Percentiles rank a stretch among this genome's conserved stretches.
These are phyloP conservation scores for Colletotrichum destructivum DNA, from an alignment of 2,329 filamentous ascomycete species.

Conservation along the genomic window DNA sequence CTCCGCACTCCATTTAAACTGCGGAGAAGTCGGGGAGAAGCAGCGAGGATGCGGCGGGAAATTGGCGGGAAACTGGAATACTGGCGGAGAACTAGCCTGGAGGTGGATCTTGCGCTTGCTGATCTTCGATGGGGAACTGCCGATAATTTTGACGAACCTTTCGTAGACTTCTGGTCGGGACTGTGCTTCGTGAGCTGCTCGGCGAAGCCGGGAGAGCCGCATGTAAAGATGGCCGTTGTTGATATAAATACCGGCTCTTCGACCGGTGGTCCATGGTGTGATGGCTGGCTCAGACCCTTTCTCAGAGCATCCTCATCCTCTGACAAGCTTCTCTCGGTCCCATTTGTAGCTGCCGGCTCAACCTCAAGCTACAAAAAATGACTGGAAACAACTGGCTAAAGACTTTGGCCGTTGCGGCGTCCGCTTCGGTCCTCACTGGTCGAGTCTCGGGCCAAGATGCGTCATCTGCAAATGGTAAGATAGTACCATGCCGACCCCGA, in stretches of 20 bases:
- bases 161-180: neutral
- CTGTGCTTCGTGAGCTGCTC: conserved; percentile 7
- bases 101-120: conserved; percentile 14
- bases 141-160: conserved; percentile 37
- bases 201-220: neutral
- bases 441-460: conserved; percentile 6
- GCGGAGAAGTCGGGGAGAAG: neutral
- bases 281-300: neutral
- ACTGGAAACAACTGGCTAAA: conserved; percentile 4
- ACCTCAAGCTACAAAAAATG: conserved; percentile 1
- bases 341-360: neutral
- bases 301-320: neutral
- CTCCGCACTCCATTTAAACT: neutral
- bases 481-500: fast-evolving
- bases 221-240: neutral
- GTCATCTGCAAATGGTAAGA: conserved; percentile 18
- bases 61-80: conserved; percentile 3
- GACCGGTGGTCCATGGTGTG: neutral
- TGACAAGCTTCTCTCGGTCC: neutral
- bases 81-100: conserved; percentile 2
- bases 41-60: neutral
- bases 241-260: conserved; percentile 11
- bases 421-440: neutral
- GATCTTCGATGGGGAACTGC: conserved; percentile 23
- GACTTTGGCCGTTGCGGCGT: conserved; percentile 21